These are phyloP conservation scores for Rhododendron griersonianum DNA, from an alignment of 148 eudicot genomes.

Conservation along the genomic window DNA sequence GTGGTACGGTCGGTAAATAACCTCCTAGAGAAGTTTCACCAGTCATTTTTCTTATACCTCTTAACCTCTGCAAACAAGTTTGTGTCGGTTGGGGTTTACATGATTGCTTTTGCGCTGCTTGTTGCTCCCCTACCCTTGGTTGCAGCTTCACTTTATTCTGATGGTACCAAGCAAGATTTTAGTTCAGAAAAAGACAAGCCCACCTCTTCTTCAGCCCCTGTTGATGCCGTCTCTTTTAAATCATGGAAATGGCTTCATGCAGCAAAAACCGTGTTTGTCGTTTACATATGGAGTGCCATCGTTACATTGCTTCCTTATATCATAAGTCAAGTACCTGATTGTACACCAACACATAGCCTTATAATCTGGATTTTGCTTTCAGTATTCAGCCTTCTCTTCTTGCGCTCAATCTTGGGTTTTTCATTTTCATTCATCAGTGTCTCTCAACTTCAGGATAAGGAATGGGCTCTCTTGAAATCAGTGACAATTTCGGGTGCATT, in stretches of 20 bases:
- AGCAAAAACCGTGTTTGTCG: constrained; percentile 61
- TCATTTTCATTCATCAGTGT: constrained; percentile 27
- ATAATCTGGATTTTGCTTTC: constrained; percentile 62
- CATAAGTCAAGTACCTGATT: constrained; percentile 46
- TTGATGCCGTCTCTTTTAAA: constrained; percentile 14
- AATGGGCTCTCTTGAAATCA: constrained; percentile 80
- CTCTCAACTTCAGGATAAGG: constrained; percentile 24
- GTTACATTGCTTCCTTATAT: constrained; percentile 69
- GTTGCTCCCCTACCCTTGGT: constrained; percentile 86
- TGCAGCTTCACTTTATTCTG: constrained; percentile 87
- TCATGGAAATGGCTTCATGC: constrained; percentile 91
- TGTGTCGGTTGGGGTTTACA: constrained; percentile 95
- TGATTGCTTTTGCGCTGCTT: constrained; percentile 88
- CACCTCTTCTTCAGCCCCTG: constrained; percentile 18
- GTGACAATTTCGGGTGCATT: constrained; percentile 68
- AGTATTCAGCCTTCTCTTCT: constrained; percentile 38
- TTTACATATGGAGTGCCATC: constrained; percentile 69
- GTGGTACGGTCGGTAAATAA: constrained; percentile 81
- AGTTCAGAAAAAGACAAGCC: constrained; percentile 16
- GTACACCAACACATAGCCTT: constrained; percentile 41
- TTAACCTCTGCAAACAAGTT: constrained; percentile 79
- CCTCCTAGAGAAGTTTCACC: constrained; percentile 97
- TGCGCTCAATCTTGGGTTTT: constrained; percentile 38
- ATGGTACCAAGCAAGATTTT: constrained; percentile 32
- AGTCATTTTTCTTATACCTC: constrained; percentile 89